Evolutionary conservation across 2,329 filamentous ascomycete genomes (phyloP).

Genomic region (Tolypocladium pustulatum): DNA sequence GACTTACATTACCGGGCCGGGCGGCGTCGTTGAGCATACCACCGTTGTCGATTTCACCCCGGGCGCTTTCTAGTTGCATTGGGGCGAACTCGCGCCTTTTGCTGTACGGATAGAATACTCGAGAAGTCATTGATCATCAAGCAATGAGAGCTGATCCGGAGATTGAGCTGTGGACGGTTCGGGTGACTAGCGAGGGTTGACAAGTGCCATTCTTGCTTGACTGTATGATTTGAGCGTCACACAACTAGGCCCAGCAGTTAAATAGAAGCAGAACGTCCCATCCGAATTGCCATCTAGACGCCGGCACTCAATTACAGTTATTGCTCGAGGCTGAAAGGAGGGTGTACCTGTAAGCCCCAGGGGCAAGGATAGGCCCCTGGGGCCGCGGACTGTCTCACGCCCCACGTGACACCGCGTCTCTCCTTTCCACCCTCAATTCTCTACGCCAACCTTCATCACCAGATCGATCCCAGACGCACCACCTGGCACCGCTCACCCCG

Average conservation of each 20-base stretch:
- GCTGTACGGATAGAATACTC: background rate
- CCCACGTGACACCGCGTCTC: conserved; percentile 2
- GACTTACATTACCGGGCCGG: conserved; percentile 23
- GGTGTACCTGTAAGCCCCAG: background rate
- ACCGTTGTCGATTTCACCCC: conserved; percentile 51
- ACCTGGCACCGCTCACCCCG: background rate
- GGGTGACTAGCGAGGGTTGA: no score
- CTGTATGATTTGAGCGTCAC: background rate
- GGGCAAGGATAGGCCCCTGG: background rate
- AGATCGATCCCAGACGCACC: background rate
- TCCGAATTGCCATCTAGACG: background rate
- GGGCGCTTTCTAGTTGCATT: conserved; percentile 23
- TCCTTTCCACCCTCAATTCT: background rate
- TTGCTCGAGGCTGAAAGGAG: background rate
- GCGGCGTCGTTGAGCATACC: conserved; percentile 22
- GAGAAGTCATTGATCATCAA: background rate
- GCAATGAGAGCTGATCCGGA: background rate
- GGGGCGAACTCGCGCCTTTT: background rate
- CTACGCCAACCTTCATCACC: background rate
- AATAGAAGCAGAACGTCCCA: background rate
- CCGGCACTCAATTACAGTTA: background rate
- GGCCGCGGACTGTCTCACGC: background rate
- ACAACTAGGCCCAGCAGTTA: background rate
- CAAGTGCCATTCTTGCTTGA: no score
- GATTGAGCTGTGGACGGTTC: no score